Percentiles rank a stretch among this genome's conserved stretches.
Evolutionary conservation across 768 basidiomycete genomes (phyloP).

Genomic region (Podaxis sp.): DNA sequence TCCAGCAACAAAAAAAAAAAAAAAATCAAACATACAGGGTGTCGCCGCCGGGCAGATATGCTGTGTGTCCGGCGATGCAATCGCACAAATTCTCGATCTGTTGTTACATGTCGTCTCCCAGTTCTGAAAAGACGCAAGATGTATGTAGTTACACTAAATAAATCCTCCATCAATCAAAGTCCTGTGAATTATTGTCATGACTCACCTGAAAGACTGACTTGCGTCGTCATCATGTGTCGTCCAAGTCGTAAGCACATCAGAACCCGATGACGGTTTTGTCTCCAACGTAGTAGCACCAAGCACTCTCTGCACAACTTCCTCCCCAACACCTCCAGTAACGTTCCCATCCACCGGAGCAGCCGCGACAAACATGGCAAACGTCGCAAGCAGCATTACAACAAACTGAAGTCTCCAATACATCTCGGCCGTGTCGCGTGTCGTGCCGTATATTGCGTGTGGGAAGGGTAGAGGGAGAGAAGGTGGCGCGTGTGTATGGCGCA

Average conservation of each 20-base stretch:
- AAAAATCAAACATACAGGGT: slow-evolving; percentile 15
- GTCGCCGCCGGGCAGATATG: slow-evolving; percentile 16
- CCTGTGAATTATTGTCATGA: neutral
- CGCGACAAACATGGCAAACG: slow-evolving; percentile 2
- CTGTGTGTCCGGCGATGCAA: slow-evolving; percentile 11
- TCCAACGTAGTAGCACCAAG: neutral
- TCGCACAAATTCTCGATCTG: slow-evolving; percentile 8
- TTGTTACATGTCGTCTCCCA: neutral
- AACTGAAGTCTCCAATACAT: slow-evolving; percentile 15
- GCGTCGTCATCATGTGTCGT: neutral
- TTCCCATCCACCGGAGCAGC: slow-evolving; percentile 10
- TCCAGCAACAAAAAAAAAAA: too few relatives aligned
- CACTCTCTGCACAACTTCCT: neutral
- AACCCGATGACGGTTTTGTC: neutral
- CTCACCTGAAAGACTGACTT: neutral
- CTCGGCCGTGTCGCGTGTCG: neutral
- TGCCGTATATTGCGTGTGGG: neutral
- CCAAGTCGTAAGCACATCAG: neutral
- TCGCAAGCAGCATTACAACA: slow-evolving; percentile 4
- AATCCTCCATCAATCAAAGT: neutral
- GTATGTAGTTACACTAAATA: neutral
- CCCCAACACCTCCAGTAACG: neutral
- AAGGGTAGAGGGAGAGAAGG: neutral
- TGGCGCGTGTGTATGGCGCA: neutral
- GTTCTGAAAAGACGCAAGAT: neutral